phyloP scores from a whole-genome alignment of 176 grass and related monocot genomes.

The Oryza australiensis region DNA sequence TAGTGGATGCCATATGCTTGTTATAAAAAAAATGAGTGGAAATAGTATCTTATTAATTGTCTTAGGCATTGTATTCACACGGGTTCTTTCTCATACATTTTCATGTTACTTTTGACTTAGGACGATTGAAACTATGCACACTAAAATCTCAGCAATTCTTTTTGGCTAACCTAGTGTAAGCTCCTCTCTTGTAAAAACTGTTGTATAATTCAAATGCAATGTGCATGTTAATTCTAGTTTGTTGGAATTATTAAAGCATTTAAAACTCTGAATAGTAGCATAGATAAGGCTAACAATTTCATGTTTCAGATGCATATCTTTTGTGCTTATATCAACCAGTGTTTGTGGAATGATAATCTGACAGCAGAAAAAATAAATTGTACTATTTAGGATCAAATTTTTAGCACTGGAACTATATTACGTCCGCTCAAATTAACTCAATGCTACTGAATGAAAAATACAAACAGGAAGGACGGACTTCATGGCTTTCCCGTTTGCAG shows the following conservation, averaged over 20 bases:
- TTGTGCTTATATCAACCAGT: conserved; percentile 15
- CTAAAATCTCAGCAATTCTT: conserved; percentile 13
- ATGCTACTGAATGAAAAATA: conserved; percentile 32
- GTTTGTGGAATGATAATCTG: not conserved
- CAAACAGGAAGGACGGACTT: conserved; percentile 56
- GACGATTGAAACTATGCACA: not conserved
- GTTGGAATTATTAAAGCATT: conserved; percentile 14
- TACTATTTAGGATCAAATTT: not conserved
- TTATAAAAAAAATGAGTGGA: not conserved
- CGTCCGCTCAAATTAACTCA: conserved; percentile 18
- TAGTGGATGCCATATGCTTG: not conserved
- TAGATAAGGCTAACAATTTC: conserved; percentile 11
- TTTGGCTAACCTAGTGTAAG: conserved; percentile 6
- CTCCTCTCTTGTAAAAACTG: conserved; percentile 12
- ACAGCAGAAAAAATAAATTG: not conserved
- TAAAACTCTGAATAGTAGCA: not conserved
- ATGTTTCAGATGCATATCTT: conserved; percentile 27
- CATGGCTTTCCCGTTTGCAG: conserved; percentile 69
- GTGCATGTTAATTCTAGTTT: conserved; percentile 28
- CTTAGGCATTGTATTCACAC: not conserved
- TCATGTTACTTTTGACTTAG: not conserved
- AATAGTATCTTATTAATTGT: conserved; percentile 2
- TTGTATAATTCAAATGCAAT: not conserved
- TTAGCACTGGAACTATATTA: not conserved
- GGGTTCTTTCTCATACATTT: conserved; percentile 3